Percentiles rank a stretch among this genome's conserved stretches.
Evolutionary conservation across 164 flowering plant genomes (phyloP).

Genomic region (Vitis rupestris): DNA sequence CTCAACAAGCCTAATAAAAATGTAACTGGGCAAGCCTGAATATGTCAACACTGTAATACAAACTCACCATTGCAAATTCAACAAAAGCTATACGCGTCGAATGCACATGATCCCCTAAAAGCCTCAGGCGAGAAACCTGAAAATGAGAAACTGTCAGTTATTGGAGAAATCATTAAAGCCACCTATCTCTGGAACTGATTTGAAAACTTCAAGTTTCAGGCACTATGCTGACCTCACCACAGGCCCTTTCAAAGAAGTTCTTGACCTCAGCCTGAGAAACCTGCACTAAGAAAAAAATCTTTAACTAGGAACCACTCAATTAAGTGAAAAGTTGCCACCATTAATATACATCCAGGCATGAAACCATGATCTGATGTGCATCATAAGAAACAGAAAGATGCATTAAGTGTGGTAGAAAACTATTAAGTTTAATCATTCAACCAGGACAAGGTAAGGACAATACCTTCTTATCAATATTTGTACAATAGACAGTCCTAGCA

Average conservation of each 20-base stretch:
- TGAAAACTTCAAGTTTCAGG: not conserved
- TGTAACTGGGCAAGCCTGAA: not conserved
- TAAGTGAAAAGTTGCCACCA: not conserved
- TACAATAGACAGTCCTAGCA: conserved; percentile 48
- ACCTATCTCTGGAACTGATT: not conserved
- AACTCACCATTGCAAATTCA: conserved; percentile 61
- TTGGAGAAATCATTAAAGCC: not conserved
- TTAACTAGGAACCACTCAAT: not conserved
- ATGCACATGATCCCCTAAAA: conserved; percentile 76
- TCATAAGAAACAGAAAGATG: not conserved
- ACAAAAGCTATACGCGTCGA: conserved; percentile 84
- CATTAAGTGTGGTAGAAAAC: not conserved
- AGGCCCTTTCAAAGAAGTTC: conserved; percentile 41
- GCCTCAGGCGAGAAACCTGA: conserved; percentile 78
- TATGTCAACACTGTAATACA: not conserved
- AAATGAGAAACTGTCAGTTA: conserved; percentile 8
- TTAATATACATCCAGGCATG: not conserved
- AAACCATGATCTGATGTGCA: not conserved
- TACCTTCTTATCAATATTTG: conserved; percentile 60
- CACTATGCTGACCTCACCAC: conserved; percentile 41
- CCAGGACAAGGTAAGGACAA: not conserved
- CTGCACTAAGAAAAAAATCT: conserved; percentile 19
- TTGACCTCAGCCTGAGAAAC: conserved; percentile 50
- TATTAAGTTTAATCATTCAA: not conserved
- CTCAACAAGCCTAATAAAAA: not conserved